phyloP scores from a whole-genome alignment of 257 asterid species.

The Solanum virginianum region DNA sequence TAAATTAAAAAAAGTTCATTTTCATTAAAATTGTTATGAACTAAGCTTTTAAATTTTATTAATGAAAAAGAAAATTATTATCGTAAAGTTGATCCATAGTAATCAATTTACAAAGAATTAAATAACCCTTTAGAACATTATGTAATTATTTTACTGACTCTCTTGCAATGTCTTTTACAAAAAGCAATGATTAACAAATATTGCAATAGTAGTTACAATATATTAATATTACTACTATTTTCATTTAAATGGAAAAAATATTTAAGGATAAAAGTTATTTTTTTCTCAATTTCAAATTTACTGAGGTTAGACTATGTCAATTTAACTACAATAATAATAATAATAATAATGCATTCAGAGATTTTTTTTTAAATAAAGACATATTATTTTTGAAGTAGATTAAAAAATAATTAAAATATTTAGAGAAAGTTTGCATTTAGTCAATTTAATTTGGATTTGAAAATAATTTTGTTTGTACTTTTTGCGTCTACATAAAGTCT shows the following conservation, averaged over 20 bases:
- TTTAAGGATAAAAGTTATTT: not conserved
- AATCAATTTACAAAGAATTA: not conserved
- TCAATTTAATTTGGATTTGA: no score
- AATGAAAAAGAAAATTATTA: not conserved
- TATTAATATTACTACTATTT: no score
- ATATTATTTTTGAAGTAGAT: fast-evolving
- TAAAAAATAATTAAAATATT: no score
- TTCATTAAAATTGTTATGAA: not conserved
- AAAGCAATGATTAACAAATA: no score
- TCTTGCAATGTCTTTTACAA: no score
- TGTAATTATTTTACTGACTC: not conserved
- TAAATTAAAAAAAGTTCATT: not conserved
- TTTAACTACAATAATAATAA: no score
- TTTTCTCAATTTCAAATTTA: no score
- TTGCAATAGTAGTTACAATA: no score
- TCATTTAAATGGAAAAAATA: not conserved
- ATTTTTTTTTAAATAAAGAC: no score
- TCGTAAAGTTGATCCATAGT: not conserved
- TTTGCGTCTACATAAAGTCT: not conserved
- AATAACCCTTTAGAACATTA: not conserved
- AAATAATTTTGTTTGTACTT: no score
- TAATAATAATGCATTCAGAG: no score
- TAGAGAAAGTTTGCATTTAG: no score
- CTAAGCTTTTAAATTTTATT: not conserved
- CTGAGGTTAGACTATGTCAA: not conserved